These are phyloP conservation scores for Umbelopsis sp. DNA, from an alignment of 371 early-diverging fungal species.

Conservation along the genomic window DNA sequence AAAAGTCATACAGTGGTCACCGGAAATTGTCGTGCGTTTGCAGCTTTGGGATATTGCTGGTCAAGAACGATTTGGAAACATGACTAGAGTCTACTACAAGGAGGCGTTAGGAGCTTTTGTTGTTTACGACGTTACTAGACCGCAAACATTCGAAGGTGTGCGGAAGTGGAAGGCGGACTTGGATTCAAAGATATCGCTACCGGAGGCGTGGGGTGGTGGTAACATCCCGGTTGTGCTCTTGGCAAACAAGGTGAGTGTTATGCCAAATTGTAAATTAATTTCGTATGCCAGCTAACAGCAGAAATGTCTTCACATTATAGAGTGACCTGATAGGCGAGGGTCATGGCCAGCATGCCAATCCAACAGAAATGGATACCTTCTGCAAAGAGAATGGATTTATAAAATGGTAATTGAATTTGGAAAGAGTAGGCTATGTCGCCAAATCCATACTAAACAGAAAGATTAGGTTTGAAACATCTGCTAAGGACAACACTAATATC, in stretches of 20 bases:
- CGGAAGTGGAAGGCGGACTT: constrained; percentile 75
- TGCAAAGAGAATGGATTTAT: constrained; percentile 62
- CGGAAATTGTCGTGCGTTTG: constrained; percentile 59
- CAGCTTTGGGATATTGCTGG: constrained; percentile 91
- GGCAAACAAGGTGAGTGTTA: constrained; percentile 59
- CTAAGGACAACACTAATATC: constrained; percentile 68
- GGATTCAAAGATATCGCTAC: constrained; percentile 64
- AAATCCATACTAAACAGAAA: constrained; percentile 14
- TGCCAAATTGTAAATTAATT: background rate
- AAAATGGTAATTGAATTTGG: constrained; percentile 47
- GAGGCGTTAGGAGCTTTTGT: constrained; percentile 80
- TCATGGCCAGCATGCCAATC: constrained; percentile 48
- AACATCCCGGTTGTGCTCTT: constrained; percentile 65
- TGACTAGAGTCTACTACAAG: constrained; percentile 83
- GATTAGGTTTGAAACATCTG: constrained; percentile 66
- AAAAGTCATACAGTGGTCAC: constrained; percentile 72
- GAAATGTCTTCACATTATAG: constrained; percentile 18
- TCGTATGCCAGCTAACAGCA: no score
- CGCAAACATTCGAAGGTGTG: constrained; percentile 72
- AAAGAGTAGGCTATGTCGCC: background rate
- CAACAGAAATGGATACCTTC: constrained; percentile 54
- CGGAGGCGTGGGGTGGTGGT: constrained; percentile 61
- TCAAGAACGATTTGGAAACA: constrained; percentile 79
- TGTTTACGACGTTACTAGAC: constrained; percentile 80
- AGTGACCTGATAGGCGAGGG: constrained; percentile 49